phyloP scores from a whole-genome alignment of 2,329 filamentous ascomycete genomes.

The Exserohilum turcica region DNA sequence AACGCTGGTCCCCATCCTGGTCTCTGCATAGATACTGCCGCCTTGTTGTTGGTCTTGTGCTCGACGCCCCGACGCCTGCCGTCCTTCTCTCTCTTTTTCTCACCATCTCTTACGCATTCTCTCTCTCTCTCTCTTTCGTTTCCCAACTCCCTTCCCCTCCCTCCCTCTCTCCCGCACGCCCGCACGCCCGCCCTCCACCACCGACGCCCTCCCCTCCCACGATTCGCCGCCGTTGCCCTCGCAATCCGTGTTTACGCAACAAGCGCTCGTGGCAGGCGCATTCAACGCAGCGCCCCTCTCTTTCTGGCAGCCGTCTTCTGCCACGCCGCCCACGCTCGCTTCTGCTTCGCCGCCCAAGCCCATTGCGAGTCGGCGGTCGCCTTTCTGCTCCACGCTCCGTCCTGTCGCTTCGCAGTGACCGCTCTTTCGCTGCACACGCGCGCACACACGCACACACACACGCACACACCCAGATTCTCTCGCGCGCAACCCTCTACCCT shows the following conservation, averaged over 20 bases:
- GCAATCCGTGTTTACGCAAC: conserved; percentile 28
- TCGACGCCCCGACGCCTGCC: not conserved
- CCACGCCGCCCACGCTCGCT: not conserved
- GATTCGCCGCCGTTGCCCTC: conserved; percentile 21
- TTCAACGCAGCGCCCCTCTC: not conserved
- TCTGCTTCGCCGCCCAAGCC: not conserved
- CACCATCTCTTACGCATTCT: not conserved
- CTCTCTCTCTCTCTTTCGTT: not conserved
- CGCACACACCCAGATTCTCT: not conserved
- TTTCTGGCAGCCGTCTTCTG: not conserved
- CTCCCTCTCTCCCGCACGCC: not conserved
- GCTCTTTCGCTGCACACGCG: conserved; percentile 4
- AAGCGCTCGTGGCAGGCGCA: conserved; percentile 12
- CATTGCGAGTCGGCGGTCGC: not conserved
- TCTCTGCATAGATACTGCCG: not conserved
- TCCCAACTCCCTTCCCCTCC: not conserved
- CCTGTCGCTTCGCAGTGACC: conserved; percentile 10
- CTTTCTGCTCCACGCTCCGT: conserved; percentile 4
- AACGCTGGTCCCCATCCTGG: not conserved
- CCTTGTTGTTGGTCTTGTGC: not conserved
- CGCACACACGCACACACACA: too few relatives aligned
- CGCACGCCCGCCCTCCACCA: not conserved
- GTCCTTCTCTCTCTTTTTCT: not conserved
- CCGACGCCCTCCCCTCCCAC: conserved; percentile 5
- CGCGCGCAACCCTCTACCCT: too few relatives aligned